These are phyloP conservation scores for Venturia asperata DNA, from an alignment of 2,329 filamentous ascomycete species.

Conservation along the genomic window DNA sequence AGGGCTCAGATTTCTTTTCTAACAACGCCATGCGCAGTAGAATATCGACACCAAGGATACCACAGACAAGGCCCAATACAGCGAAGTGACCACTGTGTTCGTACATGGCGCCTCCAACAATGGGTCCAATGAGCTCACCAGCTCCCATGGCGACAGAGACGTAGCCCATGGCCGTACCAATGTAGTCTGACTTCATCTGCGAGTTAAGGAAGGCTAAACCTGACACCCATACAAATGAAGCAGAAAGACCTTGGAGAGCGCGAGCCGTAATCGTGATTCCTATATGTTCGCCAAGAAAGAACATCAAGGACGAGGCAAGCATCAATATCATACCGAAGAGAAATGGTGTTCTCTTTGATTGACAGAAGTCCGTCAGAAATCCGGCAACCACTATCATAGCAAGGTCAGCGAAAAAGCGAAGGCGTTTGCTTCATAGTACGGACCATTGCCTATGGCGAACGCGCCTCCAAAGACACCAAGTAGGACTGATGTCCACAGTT, in stretches of 20 bases:
- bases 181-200: neutral
- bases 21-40: neutral
- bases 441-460: neutral
- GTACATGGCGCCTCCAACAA: constrained; percentile 11
- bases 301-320: constrained; percentile 7
- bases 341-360: constrained; percentile 14
- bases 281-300: constrained; percentile 6
- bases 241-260: constrained; percentile 11
- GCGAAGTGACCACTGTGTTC: constrained; percentile 13
- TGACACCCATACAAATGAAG: constrained; percentile 12
- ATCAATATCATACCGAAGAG: constrained; percentile 9
- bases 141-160: neutral
- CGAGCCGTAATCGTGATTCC: neutral
- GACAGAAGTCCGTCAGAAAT: constrained; percentile 5
- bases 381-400: constrained; percentile 2
- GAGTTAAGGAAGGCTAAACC: constrained; percentile 11
- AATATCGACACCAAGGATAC: constrained; percentile 9
- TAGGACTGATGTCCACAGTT: neutral
- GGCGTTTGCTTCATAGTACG: neutral
- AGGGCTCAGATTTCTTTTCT: neutral
- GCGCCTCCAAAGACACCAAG: constrained; percentile 3
- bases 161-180: neutral
- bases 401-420: neutral
- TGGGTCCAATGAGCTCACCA: constrained; percentile 13
- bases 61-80: constrained; percentile 1